phyloP scores from a whole-genome alignment of 208 protist species.

The Leishmania amazonensis region DNA sequence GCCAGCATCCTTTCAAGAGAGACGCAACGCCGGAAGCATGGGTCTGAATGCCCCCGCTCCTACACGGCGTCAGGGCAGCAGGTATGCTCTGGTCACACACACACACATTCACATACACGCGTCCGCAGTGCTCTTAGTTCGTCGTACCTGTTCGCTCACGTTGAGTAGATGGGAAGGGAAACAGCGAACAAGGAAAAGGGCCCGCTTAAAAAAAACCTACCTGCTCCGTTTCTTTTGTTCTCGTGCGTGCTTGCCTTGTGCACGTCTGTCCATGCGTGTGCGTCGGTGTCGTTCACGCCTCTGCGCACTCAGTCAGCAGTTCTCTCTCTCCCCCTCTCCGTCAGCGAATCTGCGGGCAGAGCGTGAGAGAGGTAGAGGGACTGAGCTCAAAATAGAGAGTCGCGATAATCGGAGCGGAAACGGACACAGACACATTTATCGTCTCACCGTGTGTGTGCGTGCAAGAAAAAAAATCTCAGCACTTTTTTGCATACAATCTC shows the following conservation, averaged over 20 bases:
- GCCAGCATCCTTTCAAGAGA: not conserved
- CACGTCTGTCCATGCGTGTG: not conserved
- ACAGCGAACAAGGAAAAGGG: not conserved
- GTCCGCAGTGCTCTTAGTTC: conserved; percentile 12
- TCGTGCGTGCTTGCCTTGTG: not conserved
- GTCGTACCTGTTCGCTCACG: not conserved
- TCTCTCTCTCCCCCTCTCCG: not conserved
- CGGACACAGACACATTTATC: not conserved
- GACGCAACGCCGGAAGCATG: not conserved
- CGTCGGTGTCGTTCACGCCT: not conserved
- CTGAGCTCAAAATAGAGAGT: not conserved
- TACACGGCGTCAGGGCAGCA: not conserved
- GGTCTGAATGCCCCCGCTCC: no score
- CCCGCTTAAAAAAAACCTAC: not conserved
- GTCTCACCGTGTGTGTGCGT: not conserved
- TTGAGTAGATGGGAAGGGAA: not conserved
- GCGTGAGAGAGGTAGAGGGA: not conserved
- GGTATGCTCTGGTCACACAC: not conserved
- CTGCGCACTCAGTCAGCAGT: not conserved
- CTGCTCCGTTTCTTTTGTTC: conserved; percentile 6
- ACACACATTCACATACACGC: not conserved
- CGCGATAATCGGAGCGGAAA: not conserved
- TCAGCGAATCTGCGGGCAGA: not conserved
- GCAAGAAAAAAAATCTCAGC: not conserved
- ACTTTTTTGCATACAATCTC: not conserved